Percentiles rank a stretch among this genome's conserved stretches.
Conservation (phyloP, 2,329 filamentous ascomycete genomes). For the Orbilia blumenaviensis region DNA sequence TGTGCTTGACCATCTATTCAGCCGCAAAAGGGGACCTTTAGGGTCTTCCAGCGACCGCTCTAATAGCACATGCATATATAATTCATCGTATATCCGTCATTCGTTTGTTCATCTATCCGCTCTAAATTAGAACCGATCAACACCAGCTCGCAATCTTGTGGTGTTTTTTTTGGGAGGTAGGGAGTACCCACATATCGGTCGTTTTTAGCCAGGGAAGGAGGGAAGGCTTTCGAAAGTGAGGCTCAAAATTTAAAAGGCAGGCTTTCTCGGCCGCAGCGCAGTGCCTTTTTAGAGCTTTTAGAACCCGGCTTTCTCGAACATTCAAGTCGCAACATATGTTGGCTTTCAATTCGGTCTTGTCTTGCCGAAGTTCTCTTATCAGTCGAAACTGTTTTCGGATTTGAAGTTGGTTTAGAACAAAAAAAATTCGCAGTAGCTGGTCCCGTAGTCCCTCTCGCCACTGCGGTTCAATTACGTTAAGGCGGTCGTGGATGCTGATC, state of each 20-base stretch:
- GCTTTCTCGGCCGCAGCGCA: neutral
- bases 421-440: too few species aligned
- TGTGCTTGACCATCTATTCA: slow-evolving; percentile 12
- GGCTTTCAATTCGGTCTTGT: neutral
- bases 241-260: too few species aligned
- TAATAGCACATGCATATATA: neutral
- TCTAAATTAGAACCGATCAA: neutral
- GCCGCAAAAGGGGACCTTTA: neutral
- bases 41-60: neutral
- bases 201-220: neutral
- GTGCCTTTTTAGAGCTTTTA: neutral
- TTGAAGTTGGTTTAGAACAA: too few species aligned
- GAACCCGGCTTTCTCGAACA: slow-evolving; percentile 16
- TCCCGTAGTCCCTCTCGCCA: neutral
- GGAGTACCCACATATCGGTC: neutral
- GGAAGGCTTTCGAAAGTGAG: neutral
- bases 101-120: neutral
- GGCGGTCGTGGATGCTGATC: too few species aligned
- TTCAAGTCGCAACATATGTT: neutral
- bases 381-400: neutral
- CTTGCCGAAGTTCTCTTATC: neutral
- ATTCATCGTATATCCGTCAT: neutral
- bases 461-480: neutral
- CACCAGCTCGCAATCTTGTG: neutral
- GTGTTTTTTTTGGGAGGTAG: neutral